Evolutionary conservation across 2,329 filamentous ascomycete genomes (phyloP).

Genomic region (Xylariaceae sp.): DNA sequence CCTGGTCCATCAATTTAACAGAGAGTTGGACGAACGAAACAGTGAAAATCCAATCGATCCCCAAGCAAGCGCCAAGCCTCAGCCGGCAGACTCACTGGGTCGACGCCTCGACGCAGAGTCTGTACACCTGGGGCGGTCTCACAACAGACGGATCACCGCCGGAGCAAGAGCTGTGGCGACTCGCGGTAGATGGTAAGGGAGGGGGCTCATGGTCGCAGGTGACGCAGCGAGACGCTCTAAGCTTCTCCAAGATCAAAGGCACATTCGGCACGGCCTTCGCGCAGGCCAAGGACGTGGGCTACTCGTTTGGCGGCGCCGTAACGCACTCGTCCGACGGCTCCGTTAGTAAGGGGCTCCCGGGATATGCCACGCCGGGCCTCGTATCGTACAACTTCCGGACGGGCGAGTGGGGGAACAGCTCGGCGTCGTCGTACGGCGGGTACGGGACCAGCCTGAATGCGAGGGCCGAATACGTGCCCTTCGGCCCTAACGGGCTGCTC

Average conservation of each 20-base stretch:
- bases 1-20: conserved; percentile 34
- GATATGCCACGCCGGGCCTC: conserved; percentile 31
- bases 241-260: conserved; percentile 38
- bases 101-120: conserved; percentile 28
- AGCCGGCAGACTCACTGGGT: conserved; percentile 34
- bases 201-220: conserved; percentile 33
- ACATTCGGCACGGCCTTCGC: conserved; percentile 30
- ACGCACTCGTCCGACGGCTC: conserved; percentile 26
- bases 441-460: conserved; percentile 32
- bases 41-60: conserved; percentile 30
- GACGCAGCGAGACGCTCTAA: conserved; percentile 27
- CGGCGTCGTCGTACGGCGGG: conserved; percentile 24
- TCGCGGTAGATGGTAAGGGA: conserved; percentile 32
- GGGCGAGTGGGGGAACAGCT: conserved; percentile 32
- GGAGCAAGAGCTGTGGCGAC: conserved; percentile 32
- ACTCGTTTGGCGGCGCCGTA: conserved; percentile 33
- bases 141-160: conserved; percentile 24
- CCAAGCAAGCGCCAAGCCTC: conserved; percentile 31
- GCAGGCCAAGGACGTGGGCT: conserved; percentile 28
- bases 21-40: conserved; percentile 36
- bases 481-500: conserved; percentile 34
- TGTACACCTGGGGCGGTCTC: conserved; percentile 37
- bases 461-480: conserved; percentile 32
- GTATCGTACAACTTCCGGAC: conserved; percentile 34
- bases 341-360: conserved; percentile 23